Evolutionary conservation across 768 basidiomycete genomes (phyloP), one percentile per base, ranked within the genome.

Genomic region (Gloeostereum incarnatum): DNA sequence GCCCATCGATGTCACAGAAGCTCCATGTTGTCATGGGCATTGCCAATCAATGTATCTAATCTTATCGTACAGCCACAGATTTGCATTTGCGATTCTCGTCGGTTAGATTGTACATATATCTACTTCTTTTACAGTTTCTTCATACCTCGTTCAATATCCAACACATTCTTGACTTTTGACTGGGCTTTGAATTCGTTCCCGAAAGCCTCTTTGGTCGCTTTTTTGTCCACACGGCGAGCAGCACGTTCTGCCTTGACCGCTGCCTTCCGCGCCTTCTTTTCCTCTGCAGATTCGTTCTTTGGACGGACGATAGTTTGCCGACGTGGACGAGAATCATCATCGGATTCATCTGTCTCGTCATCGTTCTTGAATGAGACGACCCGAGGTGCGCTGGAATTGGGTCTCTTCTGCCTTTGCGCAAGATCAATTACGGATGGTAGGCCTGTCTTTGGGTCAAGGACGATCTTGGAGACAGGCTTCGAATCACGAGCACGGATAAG

Each of bases 381-480:
- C 49, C 16, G 43, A 17, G 8, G 13, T 4, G 11, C n/a, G 19
- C 32, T 18, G 8, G n/a, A n/a, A n/a, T n/a, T n/a, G n/a, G n/a
- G n/a, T n/a, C 33, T 34, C 19, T 20, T n/a, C 21, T 13, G 13
- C 26, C 32, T 48, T n/a, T 62, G 60, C 6, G 55, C 47, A n/a
- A n/a, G n/a, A n/a, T n/a, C n/a, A n/a, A n/a, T n/a, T 19, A 83
- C 62, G 20, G 63, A 55, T 3, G 90, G 91, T 6, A 92, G 60
- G 2, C 89, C 90, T 0, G 85, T 90, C 46, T 73, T 79, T 1
- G 77, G 68, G 53, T 94, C 81, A 20, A 93, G 62, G 20, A 57
- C 51, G 45, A 93, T 88, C 55, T 75, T 82, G 0, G 79, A 66
- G 0, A 71, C 68, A 16, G 63, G 60, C 49, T 64, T 69, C 27